phyloP scores from a whole-genome alignment of 2,329 filamentous ascomycete genomes.

The Aspergillus sp. region DNA sequence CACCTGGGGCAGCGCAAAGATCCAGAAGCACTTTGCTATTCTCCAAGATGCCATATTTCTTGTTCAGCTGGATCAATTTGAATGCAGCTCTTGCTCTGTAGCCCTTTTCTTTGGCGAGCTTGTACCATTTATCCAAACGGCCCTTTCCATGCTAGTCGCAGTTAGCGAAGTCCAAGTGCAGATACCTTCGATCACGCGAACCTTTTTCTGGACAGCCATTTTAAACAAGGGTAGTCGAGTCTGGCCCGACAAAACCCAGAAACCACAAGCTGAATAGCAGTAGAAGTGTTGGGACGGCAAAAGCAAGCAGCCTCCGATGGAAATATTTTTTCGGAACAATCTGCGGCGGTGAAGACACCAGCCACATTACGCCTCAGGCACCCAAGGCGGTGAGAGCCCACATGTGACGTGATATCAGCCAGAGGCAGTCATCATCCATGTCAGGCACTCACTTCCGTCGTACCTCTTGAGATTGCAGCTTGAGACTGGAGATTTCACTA shows the following conservation, averaged over 20 bases:
- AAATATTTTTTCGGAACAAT: constrained; percentile 10
- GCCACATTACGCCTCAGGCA: constrained; percentile 18
- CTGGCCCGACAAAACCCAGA: constrained; percentile 14
- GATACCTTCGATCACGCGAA: constrained; percentile 14
- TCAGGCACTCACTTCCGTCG: constrained; percentile 2
- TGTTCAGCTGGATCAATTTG: constrained; percentile 96
- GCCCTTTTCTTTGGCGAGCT: constrained; percentile 95
- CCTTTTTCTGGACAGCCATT: constrained; percentile 97
- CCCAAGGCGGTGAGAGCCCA: constrained; percentile 10
- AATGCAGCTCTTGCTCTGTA: constrained; percentile 93
- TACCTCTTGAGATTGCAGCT: too few relatives aligned
- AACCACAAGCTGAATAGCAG: constrained; percentile 7
- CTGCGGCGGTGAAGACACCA: constrained; percentile 10
- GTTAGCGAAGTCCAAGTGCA: constrained; percentile 17
- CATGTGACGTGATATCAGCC: constrained; percentile 29
- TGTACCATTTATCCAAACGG: constrained; percentile 98
- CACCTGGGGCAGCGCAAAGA: constrained; percentile 92
- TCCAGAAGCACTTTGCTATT: constrained; percentile 94
- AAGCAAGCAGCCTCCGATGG: constrained; percentile 11
- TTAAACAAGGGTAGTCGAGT: constrained; percentile 16
- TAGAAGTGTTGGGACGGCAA: constrained; percentile 5
- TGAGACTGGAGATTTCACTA: too few relatives aligned
- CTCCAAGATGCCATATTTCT: constrained; percentile 97
- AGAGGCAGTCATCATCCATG: neutral
- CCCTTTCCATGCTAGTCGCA: constrained; percentile 71